Base-by-base conservation (phyloP, 192 early-diverging fungal genomes). In the Pilobolus umbonatus region DNA sequence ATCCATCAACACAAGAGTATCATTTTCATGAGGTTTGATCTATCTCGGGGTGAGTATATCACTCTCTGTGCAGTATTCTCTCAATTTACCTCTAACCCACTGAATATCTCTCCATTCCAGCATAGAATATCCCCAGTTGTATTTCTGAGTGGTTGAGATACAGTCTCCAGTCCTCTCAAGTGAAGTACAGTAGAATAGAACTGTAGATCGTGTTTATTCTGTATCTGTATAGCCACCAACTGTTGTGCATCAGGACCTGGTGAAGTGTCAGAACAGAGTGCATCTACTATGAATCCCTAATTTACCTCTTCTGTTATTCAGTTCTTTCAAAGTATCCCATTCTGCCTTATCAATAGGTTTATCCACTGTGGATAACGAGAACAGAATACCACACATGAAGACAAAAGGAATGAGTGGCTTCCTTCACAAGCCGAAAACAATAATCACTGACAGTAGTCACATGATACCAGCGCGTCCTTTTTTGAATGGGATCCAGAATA, bases 71-170 rank as follows among this genome's bases (percentile, higher is more conserved):
- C n/a, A n/a, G n/a, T n/a, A n/a, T n/a, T n/a, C 11, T n/a, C 29
- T 24, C 3, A 10, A 34, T 29, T 61, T 26, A 90, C 80, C 25
- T 80, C 64, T 3, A 90, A 66, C 0, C 90, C 92, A 39, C 74
- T 80, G 76, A 93, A 97, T 22, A 95, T 79, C 63, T 97, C 95
- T 24, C 95, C 95, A 68, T 97, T 97, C 89, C 88, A 91, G 65
- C 82, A 74, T 15, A 89, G 66, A 15, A 87, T 55, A 44, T 88
- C 75, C 19, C 74, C 68, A 14, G 67, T 53, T 5, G 36, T n/a
- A 40, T 73, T 67, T 22, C 77, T 56, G 22, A 84, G 64, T 0
- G 89, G 89, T 59, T 91, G 89, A 3, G 65, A 61, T 25, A 76
- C 71, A 0, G 81, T 64, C 14, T 62, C 31, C 22, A 69, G 55